Conservation (phyloP, 2,329 filamentous ascomycete genomes). For the Endocalyx cinctus region DNA sequence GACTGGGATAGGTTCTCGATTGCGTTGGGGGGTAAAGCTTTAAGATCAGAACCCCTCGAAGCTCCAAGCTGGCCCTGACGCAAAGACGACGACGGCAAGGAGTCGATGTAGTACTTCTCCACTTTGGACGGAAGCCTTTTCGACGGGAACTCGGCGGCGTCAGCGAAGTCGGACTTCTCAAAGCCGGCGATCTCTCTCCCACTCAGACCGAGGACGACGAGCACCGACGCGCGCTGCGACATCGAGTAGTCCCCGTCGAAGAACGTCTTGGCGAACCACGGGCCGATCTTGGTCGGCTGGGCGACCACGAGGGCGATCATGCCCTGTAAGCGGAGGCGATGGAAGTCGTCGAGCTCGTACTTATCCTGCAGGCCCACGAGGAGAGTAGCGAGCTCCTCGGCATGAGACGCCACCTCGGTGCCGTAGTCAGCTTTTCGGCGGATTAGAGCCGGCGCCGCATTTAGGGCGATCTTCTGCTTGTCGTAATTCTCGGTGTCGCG, state of each 20-base stretch:
- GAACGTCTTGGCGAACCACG: constrained; percentile 78
- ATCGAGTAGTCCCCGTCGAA: constrained; percentile 92
- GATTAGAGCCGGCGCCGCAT: constrained; percentile 74
- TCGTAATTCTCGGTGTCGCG: constrained; percentile 81
- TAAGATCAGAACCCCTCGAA: constrained; percentile 36
- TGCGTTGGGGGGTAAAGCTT: constrained; percentile 50
- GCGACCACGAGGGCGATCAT: constrained; percentile 79
- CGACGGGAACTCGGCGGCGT: constrained; percentile 64
- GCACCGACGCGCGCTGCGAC: constrained; percentile 73
- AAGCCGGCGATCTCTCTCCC: constrained; percentile 82
- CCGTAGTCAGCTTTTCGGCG: constrained; percentile 85
- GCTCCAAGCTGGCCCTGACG: no score
- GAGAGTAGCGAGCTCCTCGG: constrained; percentile 71
- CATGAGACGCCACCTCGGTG: constrained; percentile 79
- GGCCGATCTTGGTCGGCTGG: constrained; percentile 71
- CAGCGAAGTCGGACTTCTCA: constrained; percentile 50
- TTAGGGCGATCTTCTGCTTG: constrained; percentile 72
- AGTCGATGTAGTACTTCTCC: constrained; percentile 62
- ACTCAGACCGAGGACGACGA: constrained; percentile 76
- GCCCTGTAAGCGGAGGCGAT: constrained; percentile 69
- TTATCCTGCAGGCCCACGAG: constrained; percentile 81
- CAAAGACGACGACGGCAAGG: constrained; percentile 17
- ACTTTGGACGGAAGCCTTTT: constrained; percentile 72
- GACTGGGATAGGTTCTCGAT: constrained; percentile 64
- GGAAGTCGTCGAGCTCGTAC: constrained; percentile 74